A percentile compares a stretch with the other conserved stretches of the same genome.
Conservation (phyloP, 345 rosid genomes). For the Moricandia arvensis region DNA sequence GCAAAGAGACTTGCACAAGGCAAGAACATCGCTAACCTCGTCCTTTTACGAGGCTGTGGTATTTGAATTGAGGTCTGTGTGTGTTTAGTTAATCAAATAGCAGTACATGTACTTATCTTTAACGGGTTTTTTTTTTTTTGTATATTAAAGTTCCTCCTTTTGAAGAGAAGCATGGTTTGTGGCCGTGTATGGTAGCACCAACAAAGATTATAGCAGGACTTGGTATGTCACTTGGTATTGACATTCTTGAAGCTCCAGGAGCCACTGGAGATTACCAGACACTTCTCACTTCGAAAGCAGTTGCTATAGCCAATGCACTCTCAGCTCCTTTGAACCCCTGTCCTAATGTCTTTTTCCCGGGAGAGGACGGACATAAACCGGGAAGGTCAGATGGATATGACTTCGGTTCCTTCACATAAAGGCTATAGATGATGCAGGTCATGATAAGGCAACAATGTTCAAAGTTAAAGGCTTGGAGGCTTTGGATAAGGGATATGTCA, state of each 20-base stretch:
- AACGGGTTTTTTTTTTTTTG: too few species aligned
- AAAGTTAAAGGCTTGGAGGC: constrained; percentile 84
- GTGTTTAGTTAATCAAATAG: too few species aligned
- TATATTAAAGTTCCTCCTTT: constrained; percentile 48
- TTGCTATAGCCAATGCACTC: constrained; percentile 76
- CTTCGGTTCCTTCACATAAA: constrained; percentile 89
- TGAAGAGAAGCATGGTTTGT: constrained; percentile 68
- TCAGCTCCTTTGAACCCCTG: constrained; percentile 62
- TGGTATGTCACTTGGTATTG: constrained; percentile 86
- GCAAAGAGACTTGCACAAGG: constrained; percentile 70
- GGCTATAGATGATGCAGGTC: constrained; percentile 99
- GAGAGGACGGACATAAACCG: constrained; percentile 74
- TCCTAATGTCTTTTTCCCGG: constrained; percentile 81
- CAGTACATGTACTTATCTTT: too few species aligned
- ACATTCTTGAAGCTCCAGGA: constrained; percentile 91
- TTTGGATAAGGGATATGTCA: constrained; percentile 76
- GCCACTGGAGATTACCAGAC: constrained; percentile 95
- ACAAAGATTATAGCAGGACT: constrained; percentile 96
- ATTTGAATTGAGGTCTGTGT: constrained; percentile 71
- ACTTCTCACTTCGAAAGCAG: constrained; percentile 77
- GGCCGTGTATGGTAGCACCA: constrained; percentile 99
- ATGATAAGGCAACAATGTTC: constrained; percentile 83
- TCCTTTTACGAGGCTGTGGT: constrained; percentile 93
- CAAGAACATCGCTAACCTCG: constrained; percentile 80
- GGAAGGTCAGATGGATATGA: constrained; percentile 83